Evolutionary conservation across 176 grass and related monocot species (phyloP).

Genomic region (Aegilops longissima): DNA sequence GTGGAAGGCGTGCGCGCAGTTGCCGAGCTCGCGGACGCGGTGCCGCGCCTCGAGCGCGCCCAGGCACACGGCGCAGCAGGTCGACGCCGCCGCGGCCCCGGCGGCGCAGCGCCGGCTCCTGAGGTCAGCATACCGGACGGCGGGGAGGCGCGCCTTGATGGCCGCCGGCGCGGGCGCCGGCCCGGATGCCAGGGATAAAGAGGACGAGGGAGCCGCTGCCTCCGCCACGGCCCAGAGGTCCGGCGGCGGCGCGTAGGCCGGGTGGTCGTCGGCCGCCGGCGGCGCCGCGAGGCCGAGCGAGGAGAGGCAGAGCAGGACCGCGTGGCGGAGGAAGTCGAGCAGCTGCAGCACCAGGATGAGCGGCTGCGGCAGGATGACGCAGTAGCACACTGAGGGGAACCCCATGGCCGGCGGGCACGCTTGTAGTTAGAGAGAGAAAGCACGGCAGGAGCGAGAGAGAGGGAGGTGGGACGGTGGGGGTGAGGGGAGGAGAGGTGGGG

Average conservation of each 20-base stretch:
- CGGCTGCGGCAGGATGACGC: slow-evolving; percentile 79
- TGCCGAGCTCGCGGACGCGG: slow-evolving; percentile 70
- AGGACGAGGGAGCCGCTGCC: neutral
- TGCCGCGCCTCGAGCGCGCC: slow-evolving; percentile 55
- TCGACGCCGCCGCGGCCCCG: neutral
- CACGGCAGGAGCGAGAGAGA: neutral
- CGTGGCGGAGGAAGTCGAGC: slow-evolving; percentile 51
- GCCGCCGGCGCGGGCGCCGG: neutral
- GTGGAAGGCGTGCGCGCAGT: slow-evolving; percentile 79
- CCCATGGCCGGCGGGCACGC: slow-evolving; percentile 46
- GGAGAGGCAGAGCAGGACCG: slow-evolving; percentile 44
- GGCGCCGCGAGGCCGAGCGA: slow-evolving; percentile 47
- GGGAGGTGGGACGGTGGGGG: neutral
- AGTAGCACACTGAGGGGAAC: slow-evolving; percentile 72
- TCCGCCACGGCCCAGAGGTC: slow-evolving; percentile 25
- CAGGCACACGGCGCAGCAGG: slow-evolving; percentile 66
- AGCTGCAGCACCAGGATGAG: slow-evolving; percentile 67
- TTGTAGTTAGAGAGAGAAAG: neutral
- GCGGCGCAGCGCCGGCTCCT: slow-evolving; percentile 1
- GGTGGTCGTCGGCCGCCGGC: slow-evolving; percentile 43
- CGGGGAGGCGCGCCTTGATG: slow-evolving; percentile 56
- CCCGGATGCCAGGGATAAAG: neutral
- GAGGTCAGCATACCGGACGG: slow-evolving; percentile 49
- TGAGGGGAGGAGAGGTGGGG: neutral
- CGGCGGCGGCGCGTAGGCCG: slow-evolving; percentile 18